Base-by-base conservation (phyloP, 768 basidiomycete species). In the Amanita fuliginea region DNA sequence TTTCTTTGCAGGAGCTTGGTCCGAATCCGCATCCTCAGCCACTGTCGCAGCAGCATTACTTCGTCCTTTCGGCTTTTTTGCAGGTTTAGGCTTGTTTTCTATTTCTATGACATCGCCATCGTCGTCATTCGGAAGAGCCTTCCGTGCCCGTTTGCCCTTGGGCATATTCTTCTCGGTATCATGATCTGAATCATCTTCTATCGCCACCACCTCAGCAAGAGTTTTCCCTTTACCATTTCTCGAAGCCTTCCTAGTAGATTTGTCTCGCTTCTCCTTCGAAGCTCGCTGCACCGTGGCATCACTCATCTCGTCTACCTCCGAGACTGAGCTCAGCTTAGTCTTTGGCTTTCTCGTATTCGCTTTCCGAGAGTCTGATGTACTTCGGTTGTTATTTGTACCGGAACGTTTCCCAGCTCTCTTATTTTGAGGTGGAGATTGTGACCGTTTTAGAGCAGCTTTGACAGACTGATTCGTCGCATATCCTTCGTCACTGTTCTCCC, bases 1-100 rank as follows among this genome's bases (percentile, higher is more conserved):
- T 65, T 83, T 85, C 68, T 81, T 83, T 65, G 77, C 80, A 14
- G 51, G 43, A 11, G 33, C 45, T 36, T 33, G 42, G 8, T 46
- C 43, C 22, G 35, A 34, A 16, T 46, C 35, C 6, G 14, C 44
- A 13, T 45, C 51, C 11, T 51, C 30, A 30, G 30, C 49, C n/a
- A 24, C 24, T 13, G 42, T 16, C 6, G 41, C 28, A 9, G 3
- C 22, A 19, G 30, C 16, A 14, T 16, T 34, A 11, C 14, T 50
- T 13, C 19, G 42, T 4, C 9, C 69, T 67, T 24, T 50, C 37
- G 30, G 28, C 44, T 30, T 51, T 51, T 30, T 40, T 26, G 24
- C 49, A 9, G 32, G 50, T 28, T 18, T 32, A 42, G 28, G 53
- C 18, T 30, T 44, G 24, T 16, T 28, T 37, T 21, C 22, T 19